Percentiles rank a stretch among this genome's conserved stretches.
These are phyloP conservation scores for Wickerhamiella spandovensis DNA, from an alignment of 805 yeast species.

Conservation along the genomic window DNA sequence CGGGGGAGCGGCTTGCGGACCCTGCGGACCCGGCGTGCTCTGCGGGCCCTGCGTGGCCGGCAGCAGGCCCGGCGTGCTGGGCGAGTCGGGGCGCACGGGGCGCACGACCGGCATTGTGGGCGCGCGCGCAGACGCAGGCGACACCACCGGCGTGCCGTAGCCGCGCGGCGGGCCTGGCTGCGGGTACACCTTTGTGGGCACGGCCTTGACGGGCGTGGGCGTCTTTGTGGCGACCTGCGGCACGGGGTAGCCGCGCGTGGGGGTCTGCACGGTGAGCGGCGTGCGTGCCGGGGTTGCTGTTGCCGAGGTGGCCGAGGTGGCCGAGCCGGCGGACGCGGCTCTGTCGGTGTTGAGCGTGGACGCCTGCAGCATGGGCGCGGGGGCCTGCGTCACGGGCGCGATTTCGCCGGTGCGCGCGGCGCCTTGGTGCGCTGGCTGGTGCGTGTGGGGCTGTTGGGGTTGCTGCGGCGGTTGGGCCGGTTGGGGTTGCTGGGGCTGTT, in stretches of 20 bases:
- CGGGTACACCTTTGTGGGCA: background rate
- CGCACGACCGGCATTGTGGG: background rate
- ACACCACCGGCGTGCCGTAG: background rate
- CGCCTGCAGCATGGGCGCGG: background rate
- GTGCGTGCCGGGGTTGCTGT: background rate
- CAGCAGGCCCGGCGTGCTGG: no score
- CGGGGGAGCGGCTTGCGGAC: no score
- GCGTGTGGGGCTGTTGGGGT: background rate
- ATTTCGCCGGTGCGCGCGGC: background rate
- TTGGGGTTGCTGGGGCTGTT: conserved; percentile 2
- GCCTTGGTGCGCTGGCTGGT: no score
- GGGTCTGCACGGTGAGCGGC: background rate
- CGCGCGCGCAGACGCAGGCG: background rate
- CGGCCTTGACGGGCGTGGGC: background rate
- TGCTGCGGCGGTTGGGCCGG: conserved; percentile 1
- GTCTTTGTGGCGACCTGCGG: background rate
- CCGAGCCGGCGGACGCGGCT: background rate
- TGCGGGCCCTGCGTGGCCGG: no score
- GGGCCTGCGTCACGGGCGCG: background rate
- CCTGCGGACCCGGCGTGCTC: no score
- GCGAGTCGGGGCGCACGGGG: background rate
- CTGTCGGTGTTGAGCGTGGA: background rate
- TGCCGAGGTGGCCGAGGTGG: background rate
- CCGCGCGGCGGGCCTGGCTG: background rate
- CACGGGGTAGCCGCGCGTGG: background rate